Evolutionary conservation across 139 green algal species (phyloP).

Genomic region (Parachlorella kessleri): DNA sequence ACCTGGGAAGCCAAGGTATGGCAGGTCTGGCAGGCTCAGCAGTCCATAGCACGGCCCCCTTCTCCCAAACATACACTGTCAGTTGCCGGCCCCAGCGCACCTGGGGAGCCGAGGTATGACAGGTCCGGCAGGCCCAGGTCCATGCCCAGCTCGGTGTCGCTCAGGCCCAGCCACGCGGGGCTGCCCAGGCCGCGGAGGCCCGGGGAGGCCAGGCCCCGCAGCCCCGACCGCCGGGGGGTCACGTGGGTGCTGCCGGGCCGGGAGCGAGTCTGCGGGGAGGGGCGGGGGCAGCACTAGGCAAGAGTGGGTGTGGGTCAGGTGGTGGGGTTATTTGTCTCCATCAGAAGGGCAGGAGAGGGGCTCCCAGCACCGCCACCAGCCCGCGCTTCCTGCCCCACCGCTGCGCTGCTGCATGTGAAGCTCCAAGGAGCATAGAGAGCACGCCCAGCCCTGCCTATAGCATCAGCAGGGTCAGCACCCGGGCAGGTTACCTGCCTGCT

Average conservation of each 20-base stretch:
- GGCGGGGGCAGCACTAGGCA: no score
- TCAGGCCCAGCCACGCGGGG: slow-evolving; percentile 8
- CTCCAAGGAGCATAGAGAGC: no score
- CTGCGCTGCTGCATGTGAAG: no score
- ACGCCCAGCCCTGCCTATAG: no score
- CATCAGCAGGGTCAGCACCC: no score
- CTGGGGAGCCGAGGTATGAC: slow-evolving; percentile 24
- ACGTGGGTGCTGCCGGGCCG: slow-evolving; percentile 14
- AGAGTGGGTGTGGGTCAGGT: no score
- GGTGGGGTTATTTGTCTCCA: no score
- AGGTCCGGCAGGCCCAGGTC: slow-evolving; percentile 18
- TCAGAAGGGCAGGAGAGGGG: no score
- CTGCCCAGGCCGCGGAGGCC: neutral
- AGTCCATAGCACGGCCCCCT: neutral
- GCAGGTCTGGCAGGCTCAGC: slow-evolving; percentile 16
- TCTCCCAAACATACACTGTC: neutral
- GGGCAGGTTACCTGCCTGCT: no score
- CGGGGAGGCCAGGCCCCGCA: neutral
- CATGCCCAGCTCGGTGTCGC: slow-evolving; percentile 7
- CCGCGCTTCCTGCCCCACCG: no score
- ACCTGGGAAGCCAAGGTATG: slow-evolving; percentile 25
- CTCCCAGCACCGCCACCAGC: no score
- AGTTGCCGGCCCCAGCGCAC: neutral
- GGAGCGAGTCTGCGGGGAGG: neutral
- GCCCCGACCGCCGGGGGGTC: slow-evolving; percentile 12